These are phyloP conservation scores for Thalia dealbata DNA, from an alignment of 176 grass and related monocot species.

Conservation along the genomic window DNA sequence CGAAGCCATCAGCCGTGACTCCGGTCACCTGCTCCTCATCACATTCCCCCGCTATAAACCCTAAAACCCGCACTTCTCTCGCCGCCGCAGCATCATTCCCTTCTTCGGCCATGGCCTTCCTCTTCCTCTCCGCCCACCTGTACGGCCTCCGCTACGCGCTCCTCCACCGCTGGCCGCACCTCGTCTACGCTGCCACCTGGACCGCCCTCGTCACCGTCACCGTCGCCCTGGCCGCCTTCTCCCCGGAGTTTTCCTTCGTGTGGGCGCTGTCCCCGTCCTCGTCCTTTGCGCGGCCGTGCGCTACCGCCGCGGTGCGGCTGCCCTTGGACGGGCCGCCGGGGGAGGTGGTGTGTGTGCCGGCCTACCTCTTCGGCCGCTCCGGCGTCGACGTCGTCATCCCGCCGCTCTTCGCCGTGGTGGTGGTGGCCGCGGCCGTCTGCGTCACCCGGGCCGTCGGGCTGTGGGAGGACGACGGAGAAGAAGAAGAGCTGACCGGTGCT, in stretches of 20 bases:
- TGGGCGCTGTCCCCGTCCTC: slow-evolving; percentile 42
- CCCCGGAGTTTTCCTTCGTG: slow-evolving; percentile 60
- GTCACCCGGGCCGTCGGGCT: slow-evolving; percentile 45
- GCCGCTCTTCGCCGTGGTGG: slow-evolving; percentile 36
- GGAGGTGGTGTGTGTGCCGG: slow-evolving; percentile 52
- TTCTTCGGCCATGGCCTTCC: slow-evolving; percentile 30
- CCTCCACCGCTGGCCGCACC: slow-evolving; percentile 23
- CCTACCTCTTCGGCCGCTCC: slow-evolving; percentile 30
- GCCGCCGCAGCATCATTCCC: background rate
- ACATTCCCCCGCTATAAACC: background rate
- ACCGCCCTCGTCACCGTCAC: slow-evolving; percentile 39
- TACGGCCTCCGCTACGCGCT: background rate
- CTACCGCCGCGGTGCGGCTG: slow-evolving; percentile 20
- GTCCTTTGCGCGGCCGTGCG: slow-evolving; percentile 22
- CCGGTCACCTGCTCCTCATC: background rate
- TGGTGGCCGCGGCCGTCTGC: slow-evolving; percentile 33
- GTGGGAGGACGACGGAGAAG: slow-evolving; percentile 46
- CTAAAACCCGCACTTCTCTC: background rate
- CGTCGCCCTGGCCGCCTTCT: slow-evolving; percentile 47
- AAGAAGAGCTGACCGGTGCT: background rate
- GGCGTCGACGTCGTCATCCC: slow-evolving; percentile 37
- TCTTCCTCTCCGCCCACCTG: slow-evolving; percentile 11
- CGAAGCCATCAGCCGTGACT: background rate
- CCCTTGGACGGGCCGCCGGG: slow-evolving; percentile 40
- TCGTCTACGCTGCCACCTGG: slow-evolving; percentile 53